A percentile compares a stretch with the other conserved stretches of the same genome.
phyloP scores from a whole-genome alignment of 176 grass and related monocot species.

The Oryza rufipogon region DNA sequence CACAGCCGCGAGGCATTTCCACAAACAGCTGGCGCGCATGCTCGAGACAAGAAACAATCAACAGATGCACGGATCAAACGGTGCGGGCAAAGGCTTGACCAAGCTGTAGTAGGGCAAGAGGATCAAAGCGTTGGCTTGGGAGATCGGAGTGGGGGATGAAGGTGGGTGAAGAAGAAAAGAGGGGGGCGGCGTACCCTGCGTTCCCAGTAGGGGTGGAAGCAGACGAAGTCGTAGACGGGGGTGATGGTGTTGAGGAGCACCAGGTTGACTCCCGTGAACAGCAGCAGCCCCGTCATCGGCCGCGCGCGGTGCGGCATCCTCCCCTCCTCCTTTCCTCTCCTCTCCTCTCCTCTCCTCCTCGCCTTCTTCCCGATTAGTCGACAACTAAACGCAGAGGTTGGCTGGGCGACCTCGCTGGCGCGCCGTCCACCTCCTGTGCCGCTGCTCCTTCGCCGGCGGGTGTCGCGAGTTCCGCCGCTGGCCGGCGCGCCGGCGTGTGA shows the following conservation, averaged over 20 bases:
- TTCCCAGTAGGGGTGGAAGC: slow-evolving; percentile 89
- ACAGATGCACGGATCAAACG: neutral
- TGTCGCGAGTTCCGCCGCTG: neutral
- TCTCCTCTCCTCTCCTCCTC: too few relatives aligned
- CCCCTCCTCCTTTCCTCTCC: neutral
- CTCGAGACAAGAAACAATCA: neutral
- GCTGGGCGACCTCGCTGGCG: too few relatives aligned
- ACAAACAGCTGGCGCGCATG: slow-evolving; percentile 12
- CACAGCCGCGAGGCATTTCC: neutral
- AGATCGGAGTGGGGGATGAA: neutral
- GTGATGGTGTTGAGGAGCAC: slow-evolving; percentile 72
- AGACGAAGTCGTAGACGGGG: slow-evolving; percentile 90
- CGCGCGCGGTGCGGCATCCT: slow-evolving; percentile 75
- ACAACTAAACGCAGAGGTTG: too few relatives aligned
- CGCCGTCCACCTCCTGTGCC: too few relatives aligned
- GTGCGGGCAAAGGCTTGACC: neutral
- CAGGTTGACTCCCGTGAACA: slow-evolving; percentile 82
- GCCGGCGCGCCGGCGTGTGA: too few relatives aligned
- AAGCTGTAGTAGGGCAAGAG: neutral
- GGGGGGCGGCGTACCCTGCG: slow-evolving; percentile 59
- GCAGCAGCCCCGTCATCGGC: slow-evolving; percentile 73
- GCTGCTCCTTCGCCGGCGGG: neutral
- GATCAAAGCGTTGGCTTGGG: neutral
- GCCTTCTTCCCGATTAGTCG: too few relatives aligned
- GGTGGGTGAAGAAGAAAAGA: neutral